Percentiles rank a stretch among this genome's conserved stretches.
Evolutionary conservation across 176 grass and related monocot genomes (phyloP).

Genomic region (Juncus effusus): DNA sequence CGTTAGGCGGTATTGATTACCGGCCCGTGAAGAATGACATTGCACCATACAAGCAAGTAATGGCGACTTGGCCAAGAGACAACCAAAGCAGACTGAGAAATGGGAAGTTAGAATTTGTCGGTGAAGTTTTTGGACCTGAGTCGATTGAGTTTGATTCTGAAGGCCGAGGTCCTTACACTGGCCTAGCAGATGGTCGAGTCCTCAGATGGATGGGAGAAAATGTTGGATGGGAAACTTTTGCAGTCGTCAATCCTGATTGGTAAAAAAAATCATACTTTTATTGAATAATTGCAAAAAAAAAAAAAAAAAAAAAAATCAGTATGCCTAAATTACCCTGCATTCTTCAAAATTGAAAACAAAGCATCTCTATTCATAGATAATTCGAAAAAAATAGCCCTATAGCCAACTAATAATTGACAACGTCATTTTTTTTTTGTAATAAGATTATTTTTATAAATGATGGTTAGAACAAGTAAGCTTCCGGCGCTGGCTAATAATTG

Average conservation of each 20-base stretch:
- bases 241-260: slow-evolving; percentile 62
- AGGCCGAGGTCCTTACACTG: slow-evolving; percentile 69
- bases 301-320: too few species aligned
- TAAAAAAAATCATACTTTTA: too few species aligned
- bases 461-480: too few species aligned
- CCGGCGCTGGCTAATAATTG: too few species aligned
- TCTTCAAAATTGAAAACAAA: too few species aligned
- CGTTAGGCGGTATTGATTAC: slow-evolving; percentile 56
- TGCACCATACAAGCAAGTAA: slow-evolving; percentile 62
- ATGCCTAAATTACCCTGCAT: too few species aligned
- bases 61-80: slow-evolving; percentile 64
- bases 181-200: slow-evolving; percentile 82
- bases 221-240: slow-evolving; percentile 74
- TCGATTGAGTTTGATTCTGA: slow-evolving; percentile 76
- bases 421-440: too few species aligned
- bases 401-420: too few species aligned
- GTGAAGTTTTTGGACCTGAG: slow-evolving; percentile 80
- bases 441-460: too few species aligned
- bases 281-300: too few species aligned
- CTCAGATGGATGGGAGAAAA: slow-evolving; percentile 77
- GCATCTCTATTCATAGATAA: too few species aligned
- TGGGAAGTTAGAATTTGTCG: slow-evolving; percentile 65
- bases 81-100: slow-evolving; percentile 63
- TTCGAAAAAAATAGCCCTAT: too few species aligned
- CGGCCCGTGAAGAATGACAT: slow-evolving; percentile 64